These are phyloP conservation scores for Sinapis alba DNA, from an alignment of 441 rosid species.

Conservation along the genomic window DNA sequence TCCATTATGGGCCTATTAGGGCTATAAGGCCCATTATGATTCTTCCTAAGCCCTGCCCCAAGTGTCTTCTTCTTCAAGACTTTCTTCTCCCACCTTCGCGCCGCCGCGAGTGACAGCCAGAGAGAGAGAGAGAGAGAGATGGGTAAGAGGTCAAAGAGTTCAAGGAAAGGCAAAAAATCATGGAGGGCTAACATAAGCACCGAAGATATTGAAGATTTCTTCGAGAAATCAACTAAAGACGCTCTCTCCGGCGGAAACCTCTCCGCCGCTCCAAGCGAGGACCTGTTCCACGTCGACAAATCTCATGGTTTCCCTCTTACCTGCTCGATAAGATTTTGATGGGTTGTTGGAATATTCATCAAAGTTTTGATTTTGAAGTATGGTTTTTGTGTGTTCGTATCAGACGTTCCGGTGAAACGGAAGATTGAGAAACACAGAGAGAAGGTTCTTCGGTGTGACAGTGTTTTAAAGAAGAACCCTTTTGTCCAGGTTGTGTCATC, in stretches of 20 bases:
- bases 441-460: constrained; percentile 66
- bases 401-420: constrained; percentile 75
- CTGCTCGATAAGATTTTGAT: neutral
- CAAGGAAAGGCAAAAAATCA: constrained; percentile 90
- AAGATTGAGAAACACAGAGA: constrained; percentile 84
- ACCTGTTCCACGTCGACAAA: constrained; percentile 76
- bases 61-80: too few species aligned
- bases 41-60: too few species aligned
- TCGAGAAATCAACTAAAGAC: constrained; percentile 72
- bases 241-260: constrained; percentile 88
- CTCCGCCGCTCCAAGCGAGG: constrained; percentile 61
- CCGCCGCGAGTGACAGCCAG: constrained; percentile 32
- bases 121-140: constrained; percentile 37
- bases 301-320: constrained; percentile 53
- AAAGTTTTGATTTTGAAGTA: neutral
- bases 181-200: constrained; percentile 97
- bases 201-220: constrained; percentile 70
- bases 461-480: constrained; percentile 69
- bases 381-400: neutral
- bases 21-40: too few species aligned
- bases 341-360: neutral
- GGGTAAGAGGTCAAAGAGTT: constrained; percentile 74
- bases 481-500: constrained; percentile 73
- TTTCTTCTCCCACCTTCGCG: constrained; percentile 23
- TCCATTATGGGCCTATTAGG: too few species aligned